phyloP scores from a whole-genome alignment of 306 rosid species.

The Cucumis hystrix region DNA sequence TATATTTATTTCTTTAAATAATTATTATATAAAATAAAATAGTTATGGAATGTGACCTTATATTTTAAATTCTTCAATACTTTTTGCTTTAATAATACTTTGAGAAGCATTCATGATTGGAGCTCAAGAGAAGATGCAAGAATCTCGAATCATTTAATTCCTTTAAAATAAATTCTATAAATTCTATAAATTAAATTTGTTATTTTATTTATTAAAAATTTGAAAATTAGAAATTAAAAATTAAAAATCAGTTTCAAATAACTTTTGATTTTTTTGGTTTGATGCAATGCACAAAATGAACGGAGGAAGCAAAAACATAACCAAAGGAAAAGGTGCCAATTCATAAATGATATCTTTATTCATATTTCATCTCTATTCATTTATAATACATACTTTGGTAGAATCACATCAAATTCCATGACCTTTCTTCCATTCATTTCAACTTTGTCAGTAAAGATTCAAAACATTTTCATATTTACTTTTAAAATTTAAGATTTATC shows the following conservation, averaged over 20 bases:
- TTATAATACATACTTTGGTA: too few relatives aligned
- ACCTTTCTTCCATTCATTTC: too few relatives aligned
- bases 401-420: too few relatives aligned
- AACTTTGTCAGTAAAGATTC: too few relatives aligned
- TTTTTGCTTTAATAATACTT: background rate
- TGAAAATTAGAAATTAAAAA: too few relatives aligned
- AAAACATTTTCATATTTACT: too few relatives aligned
- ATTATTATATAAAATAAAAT: background rate
- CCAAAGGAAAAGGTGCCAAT: background rate
- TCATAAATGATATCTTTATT: background rate
- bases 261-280: background rate
- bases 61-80: background rate
- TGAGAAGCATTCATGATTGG: background rate
- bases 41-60: background rate
- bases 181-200: too few relatives aligned
- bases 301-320: background rate
- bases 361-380: background rate
- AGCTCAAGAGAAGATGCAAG: background rate
- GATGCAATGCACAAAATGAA: background rate
- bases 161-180: too few relatives aligned
- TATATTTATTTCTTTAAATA: too few relatives aligned
- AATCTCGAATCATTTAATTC: background rate
- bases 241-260: background rate
- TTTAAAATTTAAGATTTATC: too few relatives aligned
- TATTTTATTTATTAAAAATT: too few relatives aligned